Evolutionary conservation across 1,284 basidiomycete species (phyloP).

Genomic region (Irpex sp.): DNA sequence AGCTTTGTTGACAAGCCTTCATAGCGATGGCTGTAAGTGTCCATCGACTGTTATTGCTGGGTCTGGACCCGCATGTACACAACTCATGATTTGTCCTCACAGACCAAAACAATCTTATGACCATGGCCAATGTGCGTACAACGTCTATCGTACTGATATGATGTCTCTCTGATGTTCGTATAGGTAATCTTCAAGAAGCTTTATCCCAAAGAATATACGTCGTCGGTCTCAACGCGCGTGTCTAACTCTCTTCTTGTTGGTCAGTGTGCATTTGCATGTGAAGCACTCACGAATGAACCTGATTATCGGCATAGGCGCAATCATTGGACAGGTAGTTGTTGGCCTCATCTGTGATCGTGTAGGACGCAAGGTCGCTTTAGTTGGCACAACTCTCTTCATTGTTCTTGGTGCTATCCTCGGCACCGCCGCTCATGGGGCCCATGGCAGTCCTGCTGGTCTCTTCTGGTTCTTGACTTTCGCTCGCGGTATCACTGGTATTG

Average conservation of each 20-base stretch:
- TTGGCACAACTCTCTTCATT: slow-evolving; percentile 68
- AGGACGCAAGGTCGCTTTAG: slow-evolving; percentile 70
- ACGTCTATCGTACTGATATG: background rate
- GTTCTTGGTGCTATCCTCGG: slow-evolving; percentile 69
- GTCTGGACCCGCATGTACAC: background rate
- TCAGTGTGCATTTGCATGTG: slow-evolving; percentile 21
- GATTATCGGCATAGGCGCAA: slow-evolving; percentile 40
- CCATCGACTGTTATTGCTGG: background rate
- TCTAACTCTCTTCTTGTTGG: slow-evolving; percentile 75
- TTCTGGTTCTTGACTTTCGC: slow-evolving; percentile 80
- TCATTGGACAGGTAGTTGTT: slow-evolving; percentile 66
- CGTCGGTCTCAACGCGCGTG: slow-evolving; percentile 62
- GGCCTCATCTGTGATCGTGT: slow-evolving; percentile 71
- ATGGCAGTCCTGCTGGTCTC: slow-evolving; percentile 55
- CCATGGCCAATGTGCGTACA: slow-evolving; percentile 51
- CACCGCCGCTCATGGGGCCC: slow-evolving; percentile 66
- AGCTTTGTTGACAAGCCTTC: background rate
- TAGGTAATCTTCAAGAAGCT: slow-evolving; percentile 62
- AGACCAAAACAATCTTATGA: slow-evolving; percentile 73
- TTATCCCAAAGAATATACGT: slow-evolving; percentile 58
- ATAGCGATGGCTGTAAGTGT: slow-evolving; percentile 55
- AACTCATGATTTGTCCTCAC: slow-evolving; percentile 4
- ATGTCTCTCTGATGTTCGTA: slow-evolving; percentile 8
- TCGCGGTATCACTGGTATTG: slow-evolving; percentile 68
- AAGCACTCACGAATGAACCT: background rate